Evolutionary conservation across 2,329 filamentous ascomycete genomes (phyloP).

Genomic region (Pseudogymnoascus sp.): DNA sequence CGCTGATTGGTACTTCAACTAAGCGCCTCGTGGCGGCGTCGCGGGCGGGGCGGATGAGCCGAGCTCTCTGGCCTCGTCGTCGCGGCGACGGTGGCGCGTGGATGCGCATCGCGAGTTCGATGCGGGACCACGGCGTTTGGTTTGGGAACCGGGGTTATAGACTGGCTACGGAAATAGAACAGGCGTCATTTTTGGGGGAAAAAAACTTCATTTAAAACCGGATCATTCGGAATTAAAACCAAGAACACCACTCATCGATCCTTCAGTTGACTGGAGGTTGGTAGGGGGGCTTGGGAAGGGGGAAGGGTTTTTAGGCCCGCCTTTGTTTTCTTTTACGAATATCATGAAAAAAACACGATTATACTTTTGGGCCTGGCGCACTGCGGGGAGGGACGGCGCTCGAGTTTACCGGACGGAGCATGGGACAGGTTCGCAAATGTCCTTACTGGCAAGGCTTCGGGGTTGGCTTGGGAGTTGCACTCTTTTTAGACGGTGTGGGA

Average conservation of each 20-base stretch:
- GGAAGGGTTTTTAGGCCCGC: neutral
- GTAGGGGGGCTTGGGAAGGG: neutral
- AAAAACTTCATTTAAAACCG: neutral
- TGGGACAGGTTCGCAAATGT: neutral
- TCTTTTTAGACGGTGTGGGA: neutral
- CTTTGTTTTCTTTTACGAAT: neutral
- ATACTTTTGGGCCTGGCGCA: neutral
- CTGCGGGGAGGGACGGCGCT: neutral
- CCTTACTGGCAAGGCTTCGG: neutral
- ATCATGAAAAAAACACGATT: neutral
- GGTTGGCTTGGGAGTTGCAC: neutral
- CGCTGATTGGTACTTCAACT: constrained; percentile 42
- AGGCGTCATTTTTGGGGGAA: neutral
- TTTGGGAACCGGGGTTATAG: neutral
- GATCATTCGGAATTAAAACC: neutral
- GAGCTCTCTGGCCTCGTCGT: neutral
- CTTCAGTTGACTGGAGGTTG: neutral
- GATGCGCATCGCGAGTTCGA: neutral
- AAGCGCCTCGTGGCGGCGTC: constrained; percentile 6
- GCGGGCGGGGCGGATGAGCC: neutral
- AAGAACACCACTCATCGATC: too few relatives aligned
- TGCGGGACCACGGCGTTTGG: neutral
- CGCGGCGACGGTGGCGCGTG: neutral
- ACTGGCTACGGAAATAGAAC: neutral
- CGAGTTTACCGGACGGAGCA: neutral